Conservation (phyloP, 2,329 filamentous ascomycete species). For the Beauveria australis region DNA sequence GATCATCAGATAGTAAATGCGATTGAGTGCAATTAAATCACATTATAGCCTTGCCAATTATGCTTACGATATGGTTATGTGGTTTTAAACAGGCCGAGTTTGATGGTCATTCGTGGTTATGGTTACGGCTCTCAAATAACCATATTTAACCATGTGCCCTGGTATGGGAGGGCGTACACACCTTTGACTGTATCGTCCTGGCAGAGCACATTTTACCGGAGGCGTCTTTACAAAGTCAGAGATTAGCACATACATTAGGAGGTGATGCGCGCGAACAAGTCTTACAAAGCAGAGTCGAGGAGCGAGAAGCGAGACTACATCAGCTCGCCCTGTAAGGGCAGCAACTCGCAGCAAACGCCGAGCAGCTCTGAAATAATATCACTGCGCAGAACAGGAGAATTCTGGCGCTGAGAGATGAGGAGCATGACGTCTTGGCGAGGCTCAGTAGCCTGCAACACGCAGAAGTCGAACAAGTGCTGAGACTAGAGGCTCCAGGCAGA, state of each 20-base stretch:
- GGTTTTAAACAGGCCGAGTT: too few species aligned
- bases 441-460: not conserved
- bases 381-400: not conserved
- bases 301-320: not conserved
- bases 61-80: too few species aligned
- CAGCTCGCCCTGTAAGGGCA: not conserved
- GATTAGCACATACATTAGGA: not conserved
- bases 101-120: too few species aligned
- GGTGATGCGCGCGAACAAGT: not conserved
- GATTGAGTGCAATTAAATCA: too few species aligned
- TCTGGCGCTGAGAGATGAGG: not conserved
- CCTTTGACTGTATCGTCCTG: not conserved
- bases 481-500: not conserved
- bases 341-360: not conserved
- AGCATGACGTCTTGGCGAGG: not conserved
- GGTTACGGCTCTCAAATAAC: too few species aligned
- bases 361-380: not conserved
- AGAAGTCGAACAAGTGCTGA: not conserved
- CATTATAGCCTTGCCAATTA: too few species aligned
- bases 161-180: not conserved
- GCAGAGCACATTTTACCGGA: not conserved
- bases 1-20: too few species aligned
- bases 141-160: too few species aligned
- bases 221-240: not conserved
- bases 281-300: not conserved